Conservation (phyloP, 192 early-diverging fungal species). For the Coemansia reversa region DNA sequence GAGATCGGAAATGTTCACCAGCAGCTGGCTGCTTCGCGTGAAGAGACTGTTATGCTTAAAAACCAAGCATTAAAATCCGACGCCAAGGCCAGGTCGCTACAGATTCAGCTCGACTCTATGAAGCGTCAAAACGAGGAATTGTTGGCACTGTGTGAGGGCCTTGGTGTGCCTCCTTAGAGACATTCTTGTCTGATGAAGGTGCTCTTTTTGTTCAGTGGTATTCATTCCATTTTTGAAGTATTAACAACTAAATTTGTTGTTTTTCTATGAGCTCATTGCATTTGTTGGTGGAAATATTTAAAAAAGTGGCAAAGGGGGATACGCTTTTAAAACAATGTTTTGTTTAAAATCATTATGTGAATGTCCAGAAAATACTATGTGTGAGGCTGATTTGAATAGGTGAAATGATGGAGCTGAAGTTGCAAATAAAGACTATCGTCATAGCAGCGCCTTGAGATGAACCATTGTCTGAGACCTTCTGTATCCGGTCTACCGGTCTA, state of each 20-base stretch:
- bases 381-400: no score
- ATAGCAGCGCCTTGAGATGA: no score
- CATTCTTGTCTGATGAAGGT: neutral
- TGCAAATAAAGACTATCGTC: no score
- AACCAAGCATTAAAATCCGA: constrained; percentile 27
- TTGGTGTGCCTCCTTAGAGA: neutral
- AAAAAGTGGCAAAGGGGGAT: no score
- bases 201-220: neutral
- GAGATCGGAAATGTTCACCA: constrained; percentile 26
- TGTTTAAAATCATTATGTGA: constrained; percentile 3
- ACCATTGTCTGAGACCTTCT: no score
- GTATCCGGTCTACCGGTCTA: no score
- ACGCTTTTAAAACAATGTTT: neutral
- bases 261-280: neutral
- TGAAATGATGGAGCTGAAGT: no score
- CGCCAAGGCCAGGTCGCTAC: constrained; percentile 24
- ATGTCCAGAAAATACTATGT: no score
- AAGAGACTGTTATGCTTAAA: constrained; percentile 18
- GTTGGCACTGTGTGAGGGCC: constrained; percentile 27
- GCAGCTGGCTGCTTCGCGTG: constrained; percentile 15
- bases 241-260: neutral
- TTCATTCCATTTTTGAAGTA: neutral
- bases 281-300: neutral
- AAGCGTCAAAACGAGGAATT: constrained; percentile 50
- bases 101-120: constrained; percentile 43